Percentiles rank a stretch among this genome's conserved stretches.
Conservation (phyloP, 306 rosid genomes). For the Cicer bijugum region DNA sequence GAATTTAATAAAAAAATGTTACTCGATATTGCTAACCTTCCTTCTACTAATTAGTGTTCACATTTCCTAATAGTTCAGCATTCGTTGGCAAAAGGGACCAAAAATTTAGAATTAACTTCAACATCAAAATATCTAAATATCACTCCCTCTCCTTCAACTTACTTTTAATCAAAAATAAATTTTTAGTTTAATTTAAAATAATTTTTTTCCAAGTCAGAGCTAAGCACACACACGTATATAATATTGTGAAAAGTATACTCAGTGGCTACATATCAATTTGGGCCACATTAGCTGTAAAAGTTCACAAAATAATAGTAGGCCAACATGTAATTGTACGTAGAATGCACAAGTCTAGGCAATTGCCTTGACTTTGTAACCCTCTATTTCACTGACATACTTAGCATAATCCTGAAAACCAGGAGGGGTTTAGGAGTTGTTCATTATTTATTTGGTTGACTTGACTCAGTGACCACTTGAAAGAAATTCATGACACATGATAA, state of each 20-base stretch:
- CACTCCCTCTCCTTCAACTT: too few species aligned
- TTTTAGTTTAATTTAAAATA: too few species aligned
- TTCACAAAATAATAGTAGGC: neutral
- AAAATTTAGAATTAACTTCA: neutral
- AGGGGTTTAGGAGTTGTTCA: slow-evolving; percentile 41
- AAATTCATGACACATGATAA: slow-evolving; percentile 16
- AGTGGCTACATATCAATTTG: neutral
- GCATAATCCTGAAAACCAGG: slow-evolving; percentile 37
- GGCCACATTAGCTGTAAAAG: neutral
- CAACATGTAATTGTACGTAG: slow-evolving; percentile 6
- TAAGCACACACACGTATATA: too few species aligned
- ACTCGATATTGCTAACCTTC: slow-evolving; percentile 1
- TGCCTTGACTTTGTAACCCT: slow-evolving; percentile 44
- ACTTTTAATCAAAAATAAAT: too few species aligned
- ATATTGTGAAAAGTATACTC: neutral
- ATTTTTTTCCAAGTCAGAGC: too few species aligned
- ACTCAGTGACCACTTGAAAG: slow-evolving; percentile 39
- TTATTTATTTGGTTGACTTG: slow-evolving; percentile 39
- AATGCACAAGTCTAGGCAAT: slow-evolving; percentile 9
- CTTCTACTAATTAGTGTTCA: neutral
- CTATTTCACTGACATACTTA: slow-evolving; percentile 9
- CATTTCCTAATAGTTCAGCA: neutral
- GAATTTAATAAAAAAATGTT: slow-evolving; percentile 17
- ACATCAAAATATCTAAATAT: too few species aligned
- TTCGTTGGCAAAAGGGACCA: neutral